Percentiles rank a stretch among this genome's conserved stretches.
Evolutionary conservation across 805 yeast genomes (phyloP).

Genomic region (Lipomyces lipofer): DNA sequence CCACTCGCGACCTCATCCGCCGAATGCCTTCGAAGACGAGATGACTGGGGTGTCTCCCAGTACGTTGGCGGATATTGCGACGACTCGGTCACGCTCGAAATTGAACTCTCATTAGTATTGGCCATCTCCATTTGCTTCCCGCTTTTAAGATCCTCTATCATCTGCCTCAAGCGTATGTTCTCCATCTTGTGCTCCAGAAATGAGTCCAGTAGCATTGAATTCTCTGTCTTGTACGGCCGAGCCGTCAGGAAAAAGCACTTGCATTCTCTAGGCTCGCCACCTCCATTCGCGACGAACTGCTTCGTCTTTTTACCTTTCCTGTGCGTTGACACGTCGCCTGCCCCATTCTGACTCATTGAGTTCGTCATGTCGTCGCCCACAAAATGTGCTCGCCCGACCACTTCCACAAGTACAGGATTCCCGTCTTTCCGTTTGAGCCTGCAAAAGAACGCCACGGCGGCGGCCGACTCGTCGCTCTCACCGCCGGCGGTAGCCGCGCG

Average conservation of each 20-base stretch:
- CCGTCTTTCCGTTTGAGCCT: slow-evolving; percentile 13
- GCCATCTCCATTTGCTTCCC: no score
- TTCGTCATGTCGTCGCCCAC: background rate
- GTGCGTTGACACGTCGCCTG: no score
- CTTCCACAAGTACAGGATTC: slow-evolving; percentile 10
- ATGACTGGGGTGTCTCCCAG: background rate
- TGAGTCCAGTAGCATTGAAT: slow-evolving; percentile 16
- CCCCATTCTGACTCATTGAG: background rate
- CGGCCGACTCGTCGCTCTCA: background rate
- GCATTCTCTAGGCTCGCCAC: slow-evolving; percentile 15
- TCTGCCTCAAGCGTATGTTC: slow-evolving; percentile 22
- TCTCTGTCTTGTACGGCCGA: slow-evolving; percentile 18
- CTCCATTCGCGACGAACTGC: background rate
- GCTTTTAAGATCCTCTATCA: slow-evolving; percentile 11
- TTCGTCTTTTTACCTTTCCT: no score
- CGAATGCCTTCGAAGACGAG: slow-evolving; percentile 4
- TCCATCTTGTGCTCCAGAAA: slow-evolving; percentile 30
- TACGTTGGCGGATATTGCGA: no score
- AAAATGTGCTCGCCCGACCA: slow-evolving; percentile 23
- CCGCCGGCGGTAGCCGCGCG: slow-evolving; percentile 19
- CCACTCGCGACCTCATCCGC: no score
- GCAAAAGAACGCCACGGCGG: slow-evolving; percentile 13
- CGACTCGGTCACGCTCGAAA: no score
- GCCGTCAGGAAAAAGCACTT: slow-evolving; percentile 29
- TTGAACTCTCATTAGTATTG: no score